phyloP scores from a whole-genome alignment of 345 rosid species.

The Mallotus nudiflorus region DNA sequence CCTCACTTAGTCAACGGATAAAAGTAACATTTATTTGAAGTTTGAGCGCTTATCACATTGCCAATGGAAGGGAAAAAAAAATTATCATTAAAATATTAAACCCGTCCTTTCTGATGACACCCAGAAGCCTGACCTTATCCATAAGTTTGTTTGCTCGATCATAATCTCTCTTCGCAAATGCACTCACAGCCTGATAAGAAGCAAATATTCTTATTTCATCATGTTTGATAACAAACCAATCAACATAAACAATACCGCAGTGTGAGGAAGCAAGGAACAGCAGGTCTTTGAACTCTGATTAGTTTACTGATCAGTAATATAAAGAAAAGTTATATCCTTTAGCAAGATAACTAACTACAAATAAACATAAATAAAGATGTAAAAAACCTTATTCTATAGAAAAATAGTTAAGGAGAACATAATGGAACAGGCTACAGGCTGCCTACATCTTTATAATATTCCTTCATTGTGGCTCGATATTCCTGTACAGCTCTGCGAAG shows the following conservation, averaged over 20 bases:
- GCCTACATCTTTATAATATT: conserved; percentile 55
- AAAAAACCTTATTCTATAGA: neutral
- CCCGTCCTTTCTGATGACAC: neutral
- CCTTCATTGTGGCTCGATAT: conserved; percentile 52
- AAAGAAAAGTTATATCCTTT: neutral
- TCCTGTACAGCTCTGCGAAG: conserved; percentile 61
- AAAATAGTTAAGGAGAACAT: neutral
- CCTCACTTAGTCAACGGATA: neutral
- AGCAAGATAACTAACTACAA: neutral
- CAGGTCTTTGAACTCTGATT: neutral
- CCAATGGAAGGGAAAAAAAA: neutral
- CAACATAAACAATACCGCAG: neutral
- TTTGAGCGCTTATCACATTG: neutral
- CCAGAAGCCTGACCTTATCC: conserved; percentile 39
- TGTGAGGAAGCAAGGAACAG: neutral
- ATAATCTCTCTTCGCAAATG: conserved; percentile 43
- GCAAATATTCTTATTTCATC: conserved; percentile 8
- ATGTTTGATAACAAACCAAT: neutral
- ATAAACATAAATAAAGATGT: neutral
- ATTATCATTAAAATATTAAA: neutral
- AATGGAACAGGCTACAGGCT: conserved; percentile 8
- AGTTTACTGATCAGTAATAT: neutral
- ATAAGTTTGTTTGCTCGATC: conserved; percentile 45
- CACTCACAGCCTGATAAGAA: conserved; percentile 48
- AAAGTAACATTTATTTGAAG: neutral